These are phyloP conservation scores for Eutypella sp. DNA, from an alignment of 2,329 filamentous ascomycete species.

Conservation along the genomic window DNA sequence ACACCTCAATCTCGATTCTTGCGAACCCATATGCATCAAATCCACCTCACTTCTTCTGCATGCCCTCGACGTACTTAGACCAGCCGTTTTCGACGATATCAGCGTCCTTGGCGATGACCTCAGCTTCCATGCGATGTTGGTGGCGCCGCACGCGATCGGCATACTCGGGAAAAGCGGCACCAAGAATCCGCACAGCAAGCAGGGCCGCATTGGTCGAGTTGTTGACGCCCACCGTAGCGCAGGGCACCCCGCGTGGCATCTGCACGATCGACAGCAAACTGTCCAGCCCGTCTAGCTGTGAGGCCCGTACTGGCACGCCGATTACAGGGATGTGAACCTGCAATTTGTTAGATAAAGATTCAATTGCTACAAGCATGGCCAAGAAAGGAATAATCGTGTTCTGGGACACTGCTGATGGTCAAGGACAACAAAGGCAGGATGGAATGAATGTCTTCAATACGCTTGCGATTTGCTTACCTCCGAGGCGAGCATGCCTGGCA, in stretches of 20 bases:
- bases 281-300: conserved; percentile 66
- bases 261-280: conserved; percentile 69
- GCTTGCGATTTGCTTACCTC: background rate
- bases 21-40: too few relatives aligned
- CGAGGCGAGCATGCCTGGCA: conserved; percentile 71
- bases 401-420: background rate
- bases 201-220: conserved; percentile 74
- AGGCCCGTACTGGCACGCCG: conserved; percentile 72
- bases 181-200: conserved; percentile 65
- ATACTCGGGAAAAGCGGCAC: conserved; percentile 51
- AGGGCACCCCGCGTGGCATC: conserved; percentile 70
- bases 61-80: conserved; percentile 43
- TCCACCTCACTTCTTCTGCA: conserved; percentile 20
- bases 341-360: too few relatives aligned
- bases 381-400: conserved; percentile 12
- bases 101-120: conserved; percentile 57
- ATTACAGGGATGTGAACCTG: conserved; percentile 71
- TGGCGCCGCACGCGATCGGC: conserved; percentile 58
- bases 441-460: background rate
- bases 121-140: conserved; percentile 52
- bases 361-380: conserved; percentile 19
- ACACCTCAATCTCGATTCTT: too few relatives aligned
- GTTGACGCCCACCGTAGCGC: conserved; percentile 73
- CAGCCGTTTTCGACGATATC: conserved; percentile 51
- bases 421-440: background rate